These are phyloP conservation scores for Pseudovirgaria hyperparasitica DNA, from an alignment of 2,329 filamentous ascomycete species.

Conservation along the genomic window DNA sequence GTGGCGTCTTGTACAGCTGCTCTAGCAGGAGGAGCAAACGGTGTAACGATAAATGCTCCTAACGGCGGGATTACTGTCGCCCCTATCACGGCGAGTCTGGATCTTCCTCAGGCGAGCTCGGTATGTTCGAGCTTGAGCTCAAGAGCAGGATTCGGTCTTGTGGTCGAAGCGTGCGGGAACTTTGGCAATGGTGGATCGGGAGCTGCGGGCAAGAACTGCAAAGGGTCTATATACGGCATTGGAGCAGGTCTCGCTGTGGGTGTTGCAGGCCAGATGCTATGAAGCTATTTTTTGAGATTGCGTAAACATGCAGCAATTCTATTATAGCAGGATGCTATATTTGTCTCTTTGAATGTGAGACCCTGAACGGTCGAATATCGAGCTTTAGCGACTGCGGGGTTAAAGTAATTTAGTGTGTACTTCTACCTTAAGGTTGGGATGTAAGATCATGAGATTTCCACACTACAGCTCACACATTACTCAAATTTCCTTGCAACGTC, in stretches of 20 bases:
- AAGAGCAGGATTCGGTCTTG: slow-evolving; percentile 35
- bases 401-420: too few species aligned
- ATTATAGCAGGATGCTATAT: too few species aligned
- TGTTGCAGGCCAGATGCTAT: slow-evolving; percentile 27
- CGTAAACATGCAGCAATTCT: too few species aligned
- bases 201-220: slow-evolving; percentile 16
- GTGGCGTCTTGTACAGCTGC: slow-evolving; percentile 25
- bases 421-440: too few species aligned
- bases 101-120: slow-evolving; percentile 13
- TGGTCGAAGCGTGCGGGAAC: slow-evolving; percentile 31
- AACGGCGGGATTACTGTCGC: slow-evolving; percentile 39
- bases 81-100: slow-evolving; percentile 23
- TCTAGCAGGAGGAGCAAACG: slow-evolving; percentile 35
- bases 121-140: slow-evolving; percentile 26
- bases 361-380: too few species aligned
- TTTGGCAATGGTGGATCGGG: slow-evolving; percentile 18
- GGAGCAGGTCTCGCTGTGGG: slow-evolving; percentile 30
- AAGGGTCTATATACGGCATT: slow-evolving; percentile 30
- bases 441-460: too few species aligned
- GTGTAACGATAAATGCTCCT: slow-evolving; percentile 37
- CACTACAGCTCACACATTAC: too few species aligned
- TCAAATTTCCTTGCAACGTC: too few species aligned
- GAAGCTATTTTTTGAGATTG: too few species aligned
- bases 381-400: too few species aligned
- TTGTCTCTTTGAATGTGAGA: too few species aligned